Conservation (phyloP, 2,329 filamentous ascomycete species). For the Whalleya microplaca region DNA sequence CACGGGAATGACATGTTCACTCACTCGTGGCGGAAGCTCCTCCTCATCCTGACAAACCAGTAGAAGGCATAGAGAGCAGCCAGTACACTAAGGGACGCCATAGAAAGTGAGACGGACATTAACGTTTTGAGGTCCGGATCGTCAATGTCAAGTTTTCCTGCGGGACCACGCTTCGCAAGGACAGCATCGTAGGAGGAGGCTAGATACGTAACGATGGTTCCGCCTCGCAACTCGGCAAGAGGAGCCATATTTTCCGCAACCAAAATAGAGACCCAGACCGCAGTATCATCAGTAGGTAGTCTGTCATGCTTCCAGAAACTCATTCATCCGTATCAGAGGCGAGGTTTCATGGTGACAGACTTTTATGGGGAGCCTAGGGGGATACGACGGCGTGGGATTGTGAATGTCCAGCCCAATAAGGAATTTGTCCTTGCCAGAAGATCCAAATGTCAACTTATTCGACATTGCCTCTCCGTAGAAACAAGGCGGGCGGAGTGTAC, state of each 20-base stretch:
- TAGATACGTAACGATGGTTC: conserved; percentile 7
- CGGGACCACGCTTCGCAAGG: conserved; percentile 15
- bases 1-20: conserved; percentile 29
- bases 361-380: neutral
- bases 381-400: neutral
- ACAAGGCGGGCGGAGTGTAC: neutral
- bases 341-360: conserved; percentile 8
- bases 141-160: neutral
- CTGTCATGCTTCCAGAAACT: conserved; percentile 18
- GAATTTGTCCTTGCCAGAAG: neutral
- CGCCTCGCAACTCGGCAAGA: conserved; percentile 11
- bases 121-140: conserved; percentile 32
- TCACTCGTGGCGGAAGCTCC: conserved; percentile 75
- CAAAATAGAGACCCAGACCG: conserved; percentile 12
- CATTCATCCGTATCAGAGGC: conserved; percentile 1
- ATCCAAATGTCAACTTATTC: neutral
- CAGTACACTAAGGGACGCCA: conserved; percentile 57
- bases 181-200: conserved; percentile 6
- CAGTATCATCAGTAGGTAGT: conserved; percentile 6
- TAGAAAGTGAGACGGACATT: conserved; percentile 46
- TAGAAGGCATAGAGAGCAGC: conserved; percentile 63
- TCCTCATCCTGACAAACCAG: conserved; percentile 75
- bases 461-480: neutral
- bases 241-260: conserved; percentile 28
- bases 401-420: neutral